phyloP scores from a whole-genome alignment of 202 grass and related monocot genomes.

The Panicum virgatum region DNA sequence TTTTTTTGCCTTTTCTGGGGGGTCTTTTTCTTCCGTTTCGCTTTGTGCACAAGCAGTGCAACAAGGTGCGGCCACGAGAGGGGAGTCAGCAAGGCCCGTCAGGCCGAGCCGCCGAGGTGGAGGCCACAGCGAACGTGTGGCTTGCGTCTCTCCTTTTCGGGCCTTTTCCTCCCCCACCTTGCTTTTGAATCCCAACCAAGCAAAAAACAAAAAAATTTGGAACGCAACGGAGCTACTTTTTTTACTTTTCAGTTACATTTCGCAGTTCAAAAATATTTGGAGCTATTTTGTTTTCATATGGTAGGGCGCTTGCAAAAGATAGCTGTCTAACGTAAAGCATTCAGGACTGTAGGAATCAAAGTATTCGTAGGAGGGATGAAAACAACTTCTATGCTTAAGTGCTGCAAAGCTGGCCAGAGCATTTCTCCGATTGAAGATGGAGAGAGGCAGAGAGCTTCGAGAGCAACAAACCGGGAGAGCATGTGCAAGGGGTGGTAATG shows the following conservation, averaged over 20 bases:
- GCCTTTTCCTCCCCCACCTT: neutral
- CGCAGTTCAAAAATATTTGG: neutral
- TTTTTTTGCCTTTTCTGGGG: neutral
- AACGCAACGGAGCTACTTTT: too few relatives aligned
- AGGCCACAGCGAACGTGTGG: slow-evolving; percentile 10
- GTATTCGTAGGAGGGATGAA: too few relatives aligned
- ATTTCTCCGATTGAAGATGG: too few relatives aligned
- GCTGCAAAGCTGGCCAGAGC: too few relatives aligned
- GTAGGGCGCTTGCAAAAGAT: too few relatives aligned
- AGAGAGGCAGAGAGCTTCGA: too few relatives aligned
- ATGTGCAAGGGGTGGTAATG: too few relatives aligned
- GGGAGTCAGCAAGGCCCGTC: neutral
- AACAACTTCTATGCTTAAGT: too few relatives aligned
- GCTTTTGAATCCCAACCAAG: neutral
- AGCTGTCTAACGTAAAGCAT: neutral
- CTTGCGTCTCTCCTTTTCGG: neutral
- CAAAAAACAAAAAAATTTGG: too few relatives aligned
- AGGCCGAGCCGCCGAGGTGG: neutral
- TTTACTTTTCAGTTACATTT: neutral
- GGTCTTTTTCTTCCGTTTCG: neutral
- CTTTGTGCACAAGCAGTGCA: neutral
- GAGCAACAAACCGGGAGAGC: too few relatives aligned
- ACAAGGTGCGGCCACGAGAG: neutral
- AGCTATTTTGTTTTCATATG: too few relatives aligned
- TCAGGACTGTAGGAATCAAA: too few relatives aligned